These are phyloP conservation scores for Polyplosphaeria fusca DNA, from an alignment of 495 filamentous ascomycete genomes.

Conservation along the genomic window DNA sequence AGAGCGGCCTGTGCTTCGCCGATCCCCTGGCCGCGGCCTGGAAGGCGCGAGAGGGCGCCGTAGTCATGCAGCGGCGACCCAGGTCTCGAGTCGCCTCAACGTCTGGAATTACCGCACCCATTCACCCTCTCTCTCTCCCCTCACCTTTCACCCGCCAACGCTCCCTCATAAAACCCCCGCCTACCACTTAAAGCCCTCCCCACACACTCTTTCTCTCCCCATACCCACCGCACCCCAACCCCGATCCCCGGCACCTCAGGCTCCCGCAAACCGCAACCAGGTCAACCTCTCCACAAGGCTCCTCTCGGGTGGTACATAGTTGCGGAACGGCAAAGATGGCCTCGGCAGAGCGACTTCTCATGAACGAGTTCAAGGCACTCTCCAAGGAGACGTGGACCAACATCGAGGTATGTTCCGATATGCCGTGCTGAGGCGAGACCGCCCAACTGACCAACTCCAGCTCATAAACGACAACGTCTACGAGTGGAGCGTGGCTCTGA, in stretches of 20 bases:
- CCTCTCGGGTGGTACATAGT: too few species aligned
- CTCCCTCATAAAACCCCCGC: neutral
- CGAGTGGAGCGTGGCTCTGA: constrained; percentile 81
- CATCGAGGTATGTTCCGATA: constrained; percentile 60
- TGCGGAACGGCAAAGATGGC: constrained; percentile 17
- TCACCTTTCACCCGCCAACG: neutral
- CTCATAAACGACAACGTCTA: constrained; percentile 74
- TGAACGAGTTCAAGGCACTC: constrained; percentile 82
- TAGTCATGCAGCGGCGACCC: neutral
- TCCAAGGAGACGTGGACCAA: constrained; percentile 90
- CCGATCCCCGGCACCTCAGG: neutral
- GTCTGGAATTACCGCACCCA: neutral
- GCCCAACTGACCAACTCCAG: constrained; percentile 40
- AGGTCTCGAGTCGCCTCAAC: neutral
- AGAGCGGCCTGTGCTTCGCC: neutral
- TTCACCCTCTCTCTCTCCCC: neutral
- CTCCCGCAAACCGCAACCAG: neutral
- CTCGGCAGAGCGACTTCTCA: constrained; percentile 76
- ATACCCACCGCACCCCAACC: neutral
- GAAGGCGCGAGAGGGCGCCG: neutral
- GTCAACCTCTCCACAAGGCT: neutral
- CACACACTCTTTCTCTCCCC: neutral
- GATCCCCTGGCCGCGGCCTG: neutral
- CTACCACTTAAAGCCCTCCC: neutral
- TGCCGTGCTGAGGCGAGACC: neutral